These are phyloP conservation scores for Piloderma croceum DNA, from an alignment of 768 basidiomycete species.

Conservation along the genomic window DNA sequence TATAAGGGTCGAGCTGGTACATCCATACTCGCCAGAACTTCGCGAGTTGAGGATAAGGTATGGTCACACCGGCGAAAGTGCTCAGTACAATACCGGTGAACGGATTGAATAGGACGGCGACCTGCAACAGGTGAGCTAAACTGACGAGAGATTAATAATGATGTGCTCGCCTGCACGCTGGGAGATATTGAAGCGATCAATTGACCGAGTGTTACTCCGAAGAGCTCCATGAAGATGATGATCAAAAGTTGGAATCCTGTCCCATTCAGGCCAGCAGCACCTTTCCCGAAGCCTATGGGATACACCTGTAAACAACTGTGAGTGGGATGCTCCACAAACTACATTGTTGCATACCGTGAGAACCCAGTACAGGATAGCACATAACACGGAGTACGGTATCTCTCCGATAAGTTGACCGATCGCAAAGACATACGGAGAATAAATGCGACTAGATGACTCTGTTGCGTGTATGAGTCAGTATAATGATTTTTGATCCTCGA, in stretches of 20 bases:
- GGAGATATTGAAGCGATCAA: conserved; percentile 73
- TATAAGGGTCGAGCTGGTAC: conserved; percentile 68
- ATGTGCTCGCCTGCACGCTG: conserved; percentile 56
- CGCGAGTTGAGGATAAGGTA: conserved; percentile 59
- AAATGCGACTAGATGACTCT: conserved; percentile 82
- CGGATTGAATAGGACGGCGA: conserved; percentile 78
- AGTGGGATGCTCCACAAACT: conserved; percentile 24
- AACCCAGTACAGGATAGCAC: conserved; percentile 70
- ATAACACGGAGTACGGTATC: conserved; percentile 68
- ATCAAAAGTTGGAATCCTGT: conserved; percentile 70
- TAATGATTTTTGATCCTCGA: conserved; percentile 7
- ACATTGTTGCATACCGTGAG: conserved; percentile 44
- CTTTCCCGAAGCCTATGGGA: conserved; percentile 64
- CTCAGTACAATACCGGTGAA: conserved; percentile 60
- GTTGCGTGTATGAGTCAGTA: neutral
- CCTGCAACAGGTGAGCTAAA: conserved; percentile 27
- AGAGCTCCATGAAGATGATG: conserved; percentile 65
- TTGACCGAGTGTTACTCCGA: conserved; percentile 69
- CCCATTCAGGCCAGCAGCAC: conserved; percentile 51
- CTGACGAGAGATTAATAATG: conserved; percentile 25
- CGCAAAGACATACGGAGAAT: conserved; percentile 81
- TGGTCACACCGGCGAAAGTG: conserved; percentile 77
- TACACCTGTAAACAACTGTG: conserved; percentile 35
- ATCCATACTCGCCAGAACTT: conserved; percentile 76
- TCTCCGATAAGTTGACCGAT: conserved; percentile 78